Evolutionary conservation across 257 asterid genomes (phyloP), one percentile per base, ranked within the genome.

Genomic region (Solanum acaule): DNA sequence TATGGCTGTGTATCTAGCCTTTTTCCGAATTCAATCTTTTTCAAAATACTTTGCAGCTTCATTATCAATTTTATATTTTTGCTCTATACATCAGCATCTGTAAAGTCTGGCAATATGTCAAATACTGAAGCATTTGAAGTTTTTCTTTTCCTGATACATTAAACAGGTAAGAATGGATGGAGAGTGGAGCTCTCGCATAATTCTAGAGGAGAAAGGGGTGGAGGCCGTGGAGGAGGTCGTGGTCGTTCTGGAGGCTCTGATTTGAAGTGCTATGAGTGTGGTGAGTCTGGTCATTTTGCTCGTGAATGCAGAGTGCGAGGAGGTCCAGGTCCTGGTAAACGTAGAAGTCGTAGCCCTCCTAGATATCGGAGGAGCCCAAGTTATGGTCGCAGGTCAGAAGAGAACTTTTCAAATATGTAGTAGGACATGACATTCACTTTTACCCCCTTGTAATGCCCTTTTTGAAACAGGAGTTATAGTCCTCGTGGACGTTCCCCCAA

Each of bases 241-340:
- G 96, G 98, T 44, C 96, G 95, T 38, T 91, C 96, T 56, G 65
- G 65, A 16, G 93, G 99, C 44, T 96, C 99, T 42, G 99, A 96
- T 90, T 90, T 94, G 75, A 96, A 96, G 90, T 96, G 99, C 91
- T 96, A 96, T 46, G 98, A 96, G 88, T 95, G 99, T 88, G 99
- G 99, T 3, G 99, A 96, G 93, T 91, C 98, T 89, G 99, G 98
- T 86, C 99, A 96, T 93, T 96, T 96, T 93, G 99, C 98, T 49
- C 98, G 98, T 88, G 99, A 96, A 90, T 96, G 99, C 92, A 86
- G 96, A 25, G 86, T 18, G 29, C 86, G 86, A 29, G 86, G 95
- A 85, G 98, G 95, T 61, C 88, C 94, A 86, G 98, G 95, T 61
- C 89, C 94, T 25, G 98, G 95, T 87, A 96, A 98, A 87, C 99